Evolutionary conservation across 352 stramenopile species (phyloP).

Genomic region (Thalassiosira hispida): DNA sequence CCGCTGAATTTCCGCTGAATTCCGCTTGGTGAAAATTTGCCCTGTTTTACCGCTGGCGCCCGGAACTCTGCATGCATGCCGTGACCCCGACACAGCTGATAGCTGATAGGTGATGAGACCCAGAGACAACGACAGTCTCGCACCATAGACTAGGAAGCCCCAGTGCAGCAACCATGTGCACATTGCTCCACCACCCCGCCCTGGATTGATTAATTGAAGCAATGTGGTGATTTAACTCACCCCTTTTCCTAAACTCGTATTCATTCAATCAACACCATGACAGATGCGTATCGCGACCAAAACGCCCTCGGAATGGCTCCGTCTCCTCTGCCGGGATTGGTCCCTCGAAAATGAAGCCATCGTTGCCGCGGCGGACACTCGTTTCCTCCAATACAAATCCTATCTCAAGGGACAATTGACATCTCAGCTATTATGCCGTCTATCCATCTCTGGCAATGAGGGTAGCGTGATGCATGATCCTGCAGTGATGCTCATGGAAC

Average conservation of each 20-base stretch:
- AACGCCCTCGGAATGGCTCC: conserved; percentile 75
- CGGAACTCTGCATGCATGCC: no score
- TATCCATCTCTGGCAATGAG: conserved; percentile 54
- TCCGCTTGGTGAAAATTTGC: background rate
- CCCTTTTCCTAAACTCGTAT: background rate
- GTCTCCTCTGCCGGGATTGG: conserved; percentile 72
- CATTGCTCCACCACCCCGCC: no score
- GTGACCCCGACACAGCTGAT: no score
- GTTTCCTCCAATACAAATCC: conserved; percentile 75
- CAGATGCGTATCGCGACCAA: conserved; percentile 76
- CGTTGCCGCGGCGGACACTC: conserved; percentile 56
- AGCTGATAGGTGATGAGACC: no score
- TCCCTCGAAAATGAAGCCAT: conserved; percentile 59
- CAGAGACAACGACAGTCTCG: no score
- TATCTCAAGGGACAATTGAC: conserved; percentile 72
- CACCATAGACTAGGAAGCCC: no score
- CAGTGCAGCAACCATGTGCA: no score
- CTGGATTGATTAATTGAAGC: no score
- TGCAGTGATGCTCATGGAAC: conserved; percentile 16
- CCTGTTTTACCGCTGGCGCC: background rate
- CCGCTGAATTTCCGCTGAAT: conserved; percentile 1
- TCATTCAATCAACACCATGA: background rate
- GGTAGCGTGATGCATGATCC: background rate
- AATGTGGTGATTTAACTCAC: background rate
- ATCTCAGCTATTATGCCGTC: conserved; percentile 69